Evolutionary conservation across 148 eudicot species (phyloP).

Genomic region (Simmondsia chinensis): DNA sequence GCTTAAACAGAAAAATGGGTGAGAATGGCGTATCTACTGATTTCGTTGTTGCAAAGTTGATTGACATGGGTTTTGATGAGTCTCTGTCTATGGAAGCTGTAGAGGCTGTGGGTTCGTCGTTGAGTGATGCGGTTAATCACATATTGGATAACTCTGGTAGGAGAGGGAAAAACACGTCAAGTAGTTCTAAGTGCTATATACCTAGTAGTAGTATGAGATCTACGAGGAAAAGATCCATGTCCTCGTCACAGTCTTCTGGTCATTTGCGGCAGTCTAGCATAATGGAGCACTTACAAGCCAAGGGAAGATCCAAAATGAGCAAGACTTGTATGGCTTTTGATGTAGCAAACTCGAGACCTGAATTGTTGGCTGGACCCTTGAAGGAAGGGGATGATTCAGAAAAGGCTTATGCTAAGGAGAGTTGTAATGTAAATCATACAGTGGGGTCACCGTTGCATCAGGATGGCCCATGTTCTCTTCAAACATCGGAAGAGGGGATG

Average conservation of each 20-base stretch:
- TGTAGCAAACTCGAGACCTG: constrained; percentile 13
- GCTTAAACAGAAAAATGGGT: too few relatives aligned
- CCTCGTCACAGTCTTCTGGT: constrained; percentile 20
- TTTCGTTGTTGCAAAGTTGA: constrained; percentile 28
- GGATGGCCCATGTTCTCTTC: constrained; percentile 1
- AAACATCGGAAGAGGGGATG: constrained; percentile 18
- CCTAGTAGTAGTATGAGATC: constrained; percentile 5
- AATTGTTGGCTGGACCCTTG: constrained; percentile 4
- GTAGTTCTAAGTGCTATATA: constrained; percentile 13
- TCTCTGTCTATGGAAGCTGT: constrained; percentile 36
- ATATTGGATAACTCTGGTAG: constrained; percentile 25
- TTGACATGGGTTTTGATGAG: constrained; percentile 50
- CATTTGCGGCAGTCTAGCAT: constrained; percentile 54
- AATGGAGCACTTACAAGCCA: constrained; percentile 33
- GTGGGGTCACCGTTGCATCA: constrained; percentile 9
- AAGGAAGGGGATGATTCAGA: constrained; percentile 10
- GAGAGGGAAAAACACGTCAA: constrained; percentile 13
- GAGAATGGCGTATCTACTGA: constrained; percentile 16
- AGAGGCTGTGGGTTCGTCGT: constrained; percentile 43
- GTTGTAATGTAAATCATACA: constrained; percentile 2
- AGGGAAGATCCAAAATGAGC: constrained; percentile 26
- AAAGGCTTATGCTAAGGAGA: constrained; percentile 5
- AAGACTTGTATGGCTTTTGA: constrained; percentile 10
- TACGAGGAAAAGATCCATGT: constrained; percentile 24
- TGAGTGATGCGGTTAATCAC: constrained; percentile 40